Conservation (phyloP, 352 stramenopile species). For the Halophytophthora batemanensis region DNA sequence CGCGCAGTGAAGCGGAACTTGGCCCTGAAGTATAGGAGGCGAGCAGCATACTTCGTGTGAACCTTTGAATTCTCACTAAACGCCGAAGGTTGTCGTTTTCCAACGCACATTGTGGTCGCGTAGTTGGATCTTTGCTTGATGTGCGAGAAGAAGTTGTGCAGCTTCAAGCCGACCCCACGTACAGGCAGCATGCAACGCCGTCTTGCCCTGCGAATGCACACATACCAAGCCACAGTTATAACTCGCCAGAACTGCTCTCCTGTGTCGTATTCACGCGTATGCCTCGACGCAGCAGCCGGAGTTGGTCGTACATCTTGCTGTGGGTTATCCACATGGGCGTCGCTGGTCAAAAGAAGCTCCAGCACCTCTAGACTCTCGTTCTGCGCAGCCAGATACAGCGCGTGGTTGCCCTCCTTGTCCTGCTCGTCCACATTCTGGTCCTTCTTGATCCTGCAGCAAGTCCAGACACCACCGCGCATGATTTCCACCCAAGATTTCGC, state of each 20-base stretch:
- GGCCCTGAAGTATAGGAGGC: slow-evolving; percentile 25
- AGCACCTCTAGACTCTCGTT: slow-evolving; percentile 61
- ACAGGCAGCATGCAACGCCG: slow-evolving; percentile 47
- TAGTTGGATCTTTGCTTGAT: slow-evolving; percentile 24
- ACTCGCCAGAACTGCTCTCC: neutral
- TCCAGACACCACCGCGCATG: neutral
- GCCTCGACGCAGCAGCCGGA: neutral
- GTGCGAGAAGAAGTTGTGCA: slow-evolving; percentile 34
- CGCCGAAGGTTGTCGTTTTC: neutral
- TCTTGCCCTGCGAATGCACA: slow-evolving; percentile 33
- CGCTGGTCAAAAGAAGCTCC: slow-evolving; percentile 40
- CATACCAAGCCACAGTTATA: neutral
- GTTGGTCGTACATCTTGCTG: slow-evolving; percentile 34
- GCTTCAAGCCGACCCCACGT: slow-evolving; percentile 50
- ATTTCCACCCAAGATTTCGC: neutral
- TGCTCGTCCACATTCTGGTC: slow-evolving; percentile 38
- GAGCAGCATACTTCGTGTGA: neutral
- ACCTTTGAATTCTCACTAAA: neutral
- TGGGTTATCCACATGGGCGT: slow-evolving; percentile 33
- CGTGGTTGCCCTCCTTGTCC: slow-evolving; percentile 48
- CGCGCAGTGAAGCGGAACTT: slow-evolving; percentile 50
- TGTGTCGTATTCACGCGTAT: neutral
- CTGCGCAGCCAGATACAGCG: slow-evolving; percentile 51
- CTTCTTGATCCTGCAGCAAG: slow-evolving; percentile 38
- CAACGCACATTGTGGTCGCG: slow-evolving; percentile 39